Evolutionary conservation across 805 yeast species (phyloP), one percentile per base, ranked within the genome.

Genomic region (Metschnikowia henanensis): DNA sequence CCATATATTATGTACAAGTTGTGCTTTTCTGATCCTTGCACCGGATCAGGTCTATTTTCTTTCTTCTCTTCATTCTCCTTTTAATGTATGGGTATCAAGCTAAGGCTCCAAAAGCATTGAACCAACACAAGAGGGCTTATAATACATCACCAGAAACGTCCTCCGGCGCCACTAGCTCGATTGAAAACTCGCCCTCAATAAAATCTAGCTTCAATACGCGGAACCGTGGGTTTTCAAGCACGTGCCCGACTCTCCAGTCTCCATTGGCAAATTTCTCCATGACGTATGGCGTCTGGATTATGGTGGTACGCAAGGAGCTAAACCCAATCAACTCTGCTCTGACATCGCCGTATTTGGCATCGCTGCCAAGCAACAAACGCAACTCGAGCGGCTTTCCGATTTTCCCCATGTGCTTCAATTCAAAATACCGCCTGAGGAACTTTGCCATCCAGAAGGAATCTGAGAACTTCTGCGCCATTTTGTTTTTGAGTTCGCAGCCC

Each of bases 401-500:
- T 20, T 50, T 35, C 2, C 56, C 58, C 5, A 32, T 19, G 8
- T 53, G 25, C 18, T 52, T 32, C 40, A 60, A 34, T 15, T 49
- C 51, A 30, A 58, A 51, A 43, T 66, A 68, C 35, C 59, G 58
- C 34, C 53, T 53, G 29, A 70, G 55, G 31, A 70, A 66, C 10
- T 57, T 51, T 3, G 73, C 73, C 41, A 57, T 61, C 62, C 77
- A 76, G 50, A 65, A 75, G 3, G 62, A 46, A 6, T 55, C 60
- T 6, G 63, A 64, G 22, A 49, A 56, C 17, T 53, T 56, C 19
- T 60, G 56, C 7, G 59, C 60, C 28, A 47, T 53, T 37, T 61
- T 65, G 37, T 73, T 54, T 6, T 70, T 56, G 33, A 67, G 70
- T 41, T 74, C 75, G 45, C 75, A 65, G 17, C 73, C 61, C 42